Conservation (phyloP, 2,329 filamentous ascomycete species). For the Shiraia bambusicola region DNA sequence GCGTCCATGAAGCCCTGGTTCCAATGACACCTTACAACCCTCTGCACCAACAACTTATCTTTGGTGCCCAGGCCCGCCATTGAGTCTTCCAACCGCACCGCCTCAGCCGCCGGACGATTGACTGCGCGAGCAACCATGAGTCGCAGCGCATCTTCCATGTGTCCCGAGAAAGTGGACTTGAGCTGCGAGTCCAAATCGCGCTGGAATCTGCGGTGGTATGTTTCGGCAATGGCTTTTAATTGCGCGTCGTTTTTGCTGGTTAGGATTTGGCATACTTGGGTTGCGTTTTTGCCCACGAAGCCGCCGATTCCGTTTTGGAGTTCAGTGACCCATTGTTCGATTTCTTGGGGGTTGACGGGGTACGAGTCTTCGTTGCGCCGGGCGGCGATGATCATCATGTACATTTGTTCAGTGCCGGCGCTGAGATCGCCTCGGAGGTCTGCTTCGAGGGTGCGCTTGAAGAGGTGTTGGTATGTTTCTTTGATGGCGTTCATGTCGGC, state of each 20-base stretch:
- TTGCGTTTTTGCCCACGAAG: constrained; percentile 70
- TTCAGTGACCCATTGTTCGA: constrained; percentile 74
- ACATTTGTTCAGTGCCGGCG: constrained; percentile 82
- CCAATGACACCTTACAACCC: constrained; percentile 85
- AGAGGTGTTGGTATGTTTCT: constrained; percentile 68
- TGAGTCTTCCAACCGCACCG: constrained; percentile 75
- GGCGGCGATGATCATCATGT: constrained; percentile 76
- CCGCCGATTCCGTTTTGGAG: constrained; percentile 69
- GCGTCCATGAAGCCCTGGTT: constrained; percentile 71
- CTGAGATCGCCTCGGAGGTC: constrained; percentile 79
- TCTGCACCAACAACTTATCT: constrained; percentile 73
- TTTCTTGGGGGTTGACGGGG: constrained; percentile 70
- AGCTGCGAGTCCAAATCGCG: constrained; percentile 72
- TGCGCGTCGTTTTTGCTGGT: constrained; percentile 76
- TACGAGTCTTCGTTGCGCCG: constrained; percentile 75
- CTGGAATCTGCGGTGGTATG: constrained; percentile 73
- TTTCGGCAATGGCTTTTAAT: constrained; percentile 75
- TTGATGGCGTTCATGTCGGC: constrained; percentile 89
- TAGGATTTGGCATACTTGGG: constrained; percentile 77
- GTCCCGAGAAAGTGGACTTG: constrained; percentile 80
- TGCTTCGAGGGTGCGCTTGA: constrained; percentile 65
- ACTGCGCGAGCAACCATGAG: constrained; percentile 75
- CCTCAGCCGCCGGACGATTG: constrained; percentile 84
- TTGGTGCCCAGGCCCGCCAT: constrained; percentile 90
- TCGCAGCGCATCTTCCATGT: constrained; percentile 84